Percentiles rank a stretch among this genome's conserved stretches.
phyloP scores from a whole-genome alignment of 75 land plant species.

The Gnetum montanum region DNA sequence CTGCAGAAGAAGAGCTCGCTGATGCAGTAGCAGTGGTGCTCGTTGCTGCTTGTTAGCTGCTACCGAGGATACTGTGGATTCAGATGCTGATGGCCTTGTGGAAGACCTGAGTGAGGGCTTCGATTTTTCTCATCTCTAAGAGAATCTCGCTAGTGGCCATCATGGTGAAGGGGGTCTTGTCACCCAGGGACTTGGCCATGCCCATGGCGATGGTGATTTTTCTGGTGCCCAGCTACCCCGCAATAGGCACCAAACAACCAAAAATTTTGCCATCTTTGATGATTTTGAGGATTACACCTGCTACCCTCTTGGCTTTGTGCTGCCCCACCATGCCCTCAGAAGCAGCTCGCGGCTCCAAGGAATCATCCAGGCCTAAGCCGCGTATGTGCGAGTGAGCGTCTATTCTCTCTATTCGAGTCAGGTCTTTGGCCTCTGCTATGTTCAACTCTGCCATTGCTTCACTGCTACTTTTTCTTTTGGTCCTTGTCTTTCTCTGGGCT shows the following conservation, averaged over 20 bases:
- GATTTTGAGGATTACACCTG: slow-evolving; percentile 84
- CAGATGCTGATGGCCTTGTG: background rate
- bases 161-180: slow-evolving; percentile 92
- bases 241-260: slow-evolving; percentile 80
- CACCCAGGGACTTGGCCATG: slow-evolving; percentile 91
- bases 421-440: slow-evolving; percentile 63
- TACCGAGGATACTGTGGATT: too few relatives aligned
- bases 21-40: too few relatives aligned
- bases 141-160: slow-evolving; percentile 82
- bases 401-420: slow-evolving; percentile 85
- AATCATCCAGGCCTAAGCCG: slow-evolving; percentile 84
- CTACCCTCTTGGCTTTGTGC: slow-evolving; percentile 69
- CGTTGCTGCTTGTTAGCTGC: too few relatives aligned
- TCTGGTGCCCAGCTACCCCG: slow-evolving; percentile 96
- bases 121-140: slow-evolving; percentile 93
- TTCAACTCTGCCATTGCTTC: slow-evolving; percentile 78
- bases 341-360: slow-evolving; percentile 67
- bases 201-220: slow-evolving; percentile 99
- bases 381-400: slow-evolving; percentile 99
- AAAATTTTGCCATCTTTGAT: slow-evolving; percentile 80
- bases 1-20: too few relatives aligned
- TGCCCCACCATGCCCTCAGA: slow-evolving; percentile 99
- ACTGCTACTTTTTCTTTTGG: too few relatives aligned
- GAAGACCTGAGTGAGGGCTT: slow-evolving; percentile 88
- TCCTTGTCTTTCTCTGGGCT: too few relatives aligned